Base-by-base conservation (phyloP, 768 basidiomycete species). In the Fomitopsis pulvina region DNA sequence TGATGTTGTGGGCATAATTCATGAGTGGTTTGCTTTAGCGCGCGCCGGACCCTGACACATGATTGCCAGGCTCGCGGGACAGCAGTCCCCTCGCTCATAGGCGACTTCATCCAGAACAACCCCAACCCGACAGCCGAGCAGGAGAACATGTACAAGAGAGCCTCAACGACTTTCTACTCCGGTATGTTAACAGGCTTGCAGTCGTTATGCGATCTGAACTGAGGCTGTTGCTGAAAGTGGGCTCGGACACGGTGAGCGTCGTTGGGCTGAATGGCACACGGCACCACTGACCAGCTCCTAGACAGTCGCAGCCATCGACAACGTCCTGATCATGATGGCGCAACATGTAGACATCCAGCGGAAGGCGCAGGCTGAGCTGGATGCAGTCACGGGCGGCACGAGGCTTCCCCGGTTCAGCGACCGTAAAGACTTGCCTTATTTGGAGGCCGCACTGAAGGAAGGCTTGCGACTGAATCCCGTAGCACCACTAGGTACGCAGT, bases 311-410 rank as follows among this genome's bases (percentile, higher is more conserved):
- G 41, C 41, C 1, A 24, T 50, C 20, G 41, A 43, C 18, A 37
- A 56, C 6, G 66, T 70, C 41, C n/a, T 63, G 29, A 58, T 67
- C 2, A 58, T 59, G 16, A 66, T 69, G 63, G 26, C 62, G 3
- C 59, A 63, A 25, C 38, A 69, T 47, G 68, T 68, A 7, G 58
- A 62, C 24, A 52, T 60, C 3, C 65, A 68, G 40, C 42, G 26
- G 10, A 64, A 58, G 37, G 53, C 29, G 5, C 59, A 58, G 39
- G 59, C 60, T 18, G 67, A 68, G 45, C 55, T 71, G 24, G 60
- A 67, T 42, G 52, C 44, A 1, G 60, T 69, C 16, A 8, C 44
- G 30, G 37, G 34, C 12, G 8, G 34, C 14, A 37, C 34, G 14
- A 12, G 41, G 9, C 4, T 41, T 4, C 37, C 42, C 14, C 24